phyloP scores from a whole-genome alignment of 2,329 filamentous ascomycete genomes.

The Chaetomium strumarium region DNA sequence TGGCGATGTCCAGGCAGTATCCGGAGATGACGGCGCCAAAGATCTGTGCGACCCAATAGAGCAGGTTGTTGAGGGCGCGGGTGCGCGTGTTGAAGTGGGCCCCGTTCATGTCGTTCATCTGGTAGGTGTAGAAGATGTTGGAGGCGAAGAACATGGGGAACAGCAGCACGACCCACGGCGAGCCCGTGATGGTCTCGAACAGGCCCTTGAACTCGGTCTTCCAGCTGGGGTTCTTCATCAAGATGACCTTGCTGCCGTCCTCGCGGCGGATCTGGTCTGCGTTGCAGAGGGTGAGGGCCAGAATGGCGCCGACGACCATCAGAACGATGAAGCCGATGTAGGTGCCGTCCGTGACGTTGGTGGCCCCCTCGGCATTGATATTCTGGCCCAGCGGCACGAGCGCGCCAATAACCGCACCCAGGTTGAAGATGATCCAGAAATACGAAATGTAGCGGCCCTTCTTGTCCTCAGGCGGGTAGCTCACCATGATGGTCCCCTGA shows the following conservation, averaged over 20 bases:
- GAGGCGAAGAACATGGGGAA: slow-evolving; percentile 79
- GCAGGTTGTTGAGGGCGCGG: slow-evolving; percentile 64
- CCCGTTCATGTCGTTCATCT: slow-evolving; percentile 62
- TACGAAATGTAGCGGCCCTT: slow-evolving; percentile 86
- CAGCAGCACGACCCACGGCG: slow-evolving; percentile 67
- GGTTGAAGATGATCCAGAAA: slow-evolving; percentile 95
- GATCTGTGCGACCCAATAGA: slow-evolving; percentile 79
- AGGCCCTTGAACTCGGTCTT: slow-evolving; percentile 72
- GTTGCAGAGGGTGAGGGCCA: slow-evolving; percentile 66
- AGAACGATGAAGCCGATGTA: slow-evolving; percentile 85
- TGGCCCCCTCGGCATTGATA: slow-evolving; percentile 47
- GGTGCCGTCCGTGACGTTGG: slow-evolving; percentile 66
- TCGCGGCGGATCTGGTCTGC: slow-evolving; percentile 66
- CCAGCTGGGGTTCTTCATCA: slow-evolving; percentile 90
- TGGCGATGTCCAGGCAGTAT: slow-evolving; percentile 57
- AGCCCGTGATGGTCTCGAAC: slow-evolving; percentile 61
- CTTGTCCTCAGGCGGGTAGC: slow-evolving; percentile 71
- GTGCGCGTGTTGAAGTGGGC: slow-evolving; percentile 69
- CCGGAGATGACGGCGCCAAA: slow-evolving; percentile 69
- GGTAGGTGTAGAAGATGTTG: slow-evolving; percentile 79
- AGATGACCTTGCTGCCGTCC: slow-evolving; percentile 73
- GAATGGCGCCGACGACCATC: slow-evolving; percentile 63
- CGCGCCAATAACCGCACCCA: slow-evolving; percentile 81
- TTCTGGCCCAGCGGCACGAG: slow-evolving; percentile 70
- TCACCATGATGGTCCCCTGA: slow-evolving; percentile 84